These are phyloP conservation scores for Colletotrichum chlorophyti DNA, from an alignment of 2,329 filamentous ascomycete genomes.

Conservation along the genomic window DNA sequence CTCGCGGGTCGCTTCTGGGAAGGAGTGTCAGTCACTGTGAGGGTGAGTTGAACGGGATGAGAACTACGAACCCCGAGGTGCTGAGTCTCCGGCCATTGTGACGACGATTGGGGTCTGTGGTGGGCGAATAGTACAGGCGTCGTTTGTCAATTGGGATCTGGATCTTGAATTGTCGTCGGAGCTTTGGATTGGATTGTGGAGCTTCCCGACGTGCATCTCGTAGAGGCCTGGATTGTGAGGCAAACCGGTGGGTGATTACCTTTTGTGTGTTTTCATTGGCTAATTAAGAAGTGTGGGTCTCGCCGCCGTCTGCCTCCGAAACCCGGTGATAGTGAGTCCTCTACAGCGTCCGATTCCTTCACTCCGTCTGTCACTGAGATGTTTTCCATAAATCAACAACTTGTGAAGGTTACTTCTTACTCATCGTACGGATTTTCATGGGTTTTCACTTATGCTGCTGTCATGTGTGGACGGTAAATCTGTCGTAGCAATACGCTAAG, in stretches of 20 bases:
- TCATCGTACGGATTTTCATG: too few species aligned
- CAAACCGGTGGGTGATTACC: neutral
- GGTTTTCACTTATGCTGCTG: too few species aligned
- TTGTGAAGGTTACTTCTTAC: too few species aligned
- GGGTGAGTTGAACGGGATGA: neutral
- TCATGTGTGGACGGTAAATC: too few species aligned
- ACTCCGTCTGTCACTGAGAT: too few species aligned
- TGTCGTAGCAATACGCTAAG: too few species aligned
- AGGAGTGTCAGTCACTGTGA: conserved; percentile 3
- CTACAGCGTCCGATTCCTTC: too few species aligned
- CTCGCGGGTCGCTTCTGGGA: conserved; percentile 72
- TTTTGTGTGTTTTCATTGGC: conserved; percentile 11
- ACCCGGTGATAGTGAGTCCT: too few species aligned
- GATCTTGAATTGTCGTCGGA: conserved; percentile 27
- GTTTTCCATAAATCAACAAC: too few species aligned
- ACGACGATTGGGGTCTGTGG: conserved; percentile 22
- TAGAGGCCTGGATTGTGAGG: conserved; percentile 17
- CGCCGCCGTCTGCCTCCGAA: too few species aligned
- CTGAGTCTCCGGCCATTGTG: conserved; percentile 29
- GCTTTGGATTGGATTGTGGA: conserved; percentile 28
- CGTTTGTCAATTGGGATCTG: conserved; percentile 18
- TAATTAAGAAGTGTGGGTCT: too few species aligned
- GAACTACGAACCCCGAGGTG: conserved; percentile 24
- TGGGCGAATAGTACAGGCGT: conserved; percentile 22
- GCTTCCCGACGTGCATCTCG: conserved; percentile 13